phyloP scores from a whole-genome alignment of 1,284 basidiomycete species.

The Rhodotorula glutinis region DNA sequence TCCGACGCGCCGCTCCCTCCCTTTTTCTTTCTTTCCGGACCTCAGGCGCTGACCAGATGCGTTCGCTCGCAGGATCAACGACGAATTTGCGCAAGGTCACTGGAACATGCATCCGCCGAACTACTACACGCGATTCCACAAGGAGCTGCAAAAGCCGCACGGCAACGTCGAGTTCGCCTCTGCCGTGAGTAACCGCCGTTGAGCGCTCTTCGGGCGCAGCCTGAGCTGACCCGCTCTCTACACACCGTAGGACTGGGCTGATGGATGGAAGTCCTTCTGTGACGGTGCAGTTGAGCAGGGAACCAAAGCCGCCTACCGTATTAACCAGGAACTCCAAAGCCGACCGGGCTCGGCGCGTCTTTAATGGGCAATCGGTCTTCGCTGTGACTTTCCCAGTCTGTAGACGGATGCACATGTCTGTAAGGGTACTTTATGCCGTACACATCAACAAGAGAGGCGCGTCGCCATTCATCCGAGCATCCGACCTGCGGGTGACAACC shows the following conservation, averaged over 20 bases:
- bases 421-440: too few species aligned
- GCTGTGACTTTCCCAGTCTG: background rate
- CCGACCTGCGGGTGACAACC: too few species aligned
- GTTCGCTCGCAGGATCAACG: background rate
- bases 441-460: too few species aligned
- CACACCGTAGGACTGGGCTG: conserved; percentile 6
- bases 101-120: conserved; percentile 4
- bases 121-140: conserved; percentile 9
- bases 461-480: too few species aligned
- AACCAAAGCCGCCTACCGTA: background rate
- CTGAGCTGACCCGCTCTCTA: background rate
- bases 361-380: background rate
- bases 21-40: background rate
- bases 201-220: background rate
- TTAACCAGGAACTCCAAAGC: background rate
- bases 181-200: background rate
- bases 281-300: conserved; percentile 10
- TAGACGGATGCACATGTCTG: too few species aligned
- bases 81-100: conserved; percentile 3
- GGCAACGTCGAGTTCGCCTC: conserved; percentile 11
- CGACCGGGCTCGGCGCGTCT: background rate
- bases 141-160: conserved; percentile 16
- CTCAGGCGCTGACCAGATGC: background rate
- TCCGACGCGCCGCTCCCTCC: background rate
- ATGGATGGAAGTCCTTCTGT: conserved; percentile 10